A percentile compares a stretch with the other conserved stretches of the same genome.
phyloP scores from a whole-genome alignment of 495 filamentous ascomycete genomes.

The Lasiosphaeriaceae sp. region DNA sequence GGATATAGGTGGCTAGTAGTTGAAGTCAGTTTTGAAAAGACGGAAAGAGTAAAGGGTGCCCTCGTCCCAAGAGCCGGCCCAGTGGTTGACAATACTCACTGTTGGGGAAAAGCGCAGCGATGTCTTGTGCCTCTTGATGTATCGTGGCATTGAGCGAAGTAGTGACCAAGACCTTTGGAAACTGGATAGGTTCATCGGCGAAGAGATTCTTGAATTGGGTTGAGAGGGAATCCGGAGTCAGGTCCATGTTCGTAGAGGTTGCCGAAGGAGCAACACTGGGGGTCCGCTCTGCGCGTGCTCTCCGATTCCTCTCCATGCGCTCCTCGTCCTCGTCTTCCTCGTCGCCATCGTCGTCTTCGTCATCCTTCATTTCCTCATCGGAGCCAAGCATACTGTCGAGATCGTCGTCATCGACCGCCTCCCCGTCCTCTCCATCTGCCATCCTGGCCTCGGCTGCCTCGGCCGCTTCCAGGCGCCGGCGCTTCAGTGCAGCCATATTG shows the following conservation, averaged over 20 bases:
- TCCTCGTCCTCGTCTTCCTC: slow-evolving; percentile 18
- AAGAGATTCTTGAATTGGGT: slow-evolving; percentile 82
- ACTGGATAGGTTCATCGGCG: slow-evolving; percentile 51
- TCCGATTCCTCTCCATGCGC: slow-evolving; percentile 33
- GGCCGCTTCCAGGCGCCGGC: slow-evolving; percentile 63
- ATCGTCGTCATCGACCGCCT: slow-evolving; percentile 52
- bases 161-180: slow-evolving; percentile 83
- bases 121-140: slow-evolving; percentile 72
- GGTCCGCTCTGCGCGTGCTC: slow-evolving; percentile 50
- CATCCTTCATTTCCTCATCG: slow-evolving; percentile 45
- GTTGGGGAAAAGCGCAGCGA: slow-evolving; percentile 82
- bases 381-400: slow-evolving; percentile 70
- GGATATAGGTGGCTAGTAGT: slow-evolving; percentile 64
- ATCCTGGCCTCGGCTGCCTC: slow-evolving; percentile 45
- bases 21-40: background rate
- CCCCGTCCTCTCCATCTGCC: slow-evolving; percentile 42
- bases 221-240: slow-evolving; percentile 64
- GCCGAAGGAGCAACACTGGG: slow-evolving; percentile 56
- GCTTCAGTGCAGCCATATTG: slow-evolving; percentile 72
- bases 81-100: slow-evolving; percentile 7
- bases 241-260: slow-evolving; percentile 65
- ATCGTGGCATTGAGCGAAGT: slow-evolving; percentile 80
- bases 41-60: background rate
- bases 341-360: slow-evolving; percentile 31
- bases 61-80: background rate